Evolutionary conservation across 257 asterid genomes (phyloP), one percentile per base, ranked within the genome.

Genomic region (Anisodus acutangulus): DNA sequence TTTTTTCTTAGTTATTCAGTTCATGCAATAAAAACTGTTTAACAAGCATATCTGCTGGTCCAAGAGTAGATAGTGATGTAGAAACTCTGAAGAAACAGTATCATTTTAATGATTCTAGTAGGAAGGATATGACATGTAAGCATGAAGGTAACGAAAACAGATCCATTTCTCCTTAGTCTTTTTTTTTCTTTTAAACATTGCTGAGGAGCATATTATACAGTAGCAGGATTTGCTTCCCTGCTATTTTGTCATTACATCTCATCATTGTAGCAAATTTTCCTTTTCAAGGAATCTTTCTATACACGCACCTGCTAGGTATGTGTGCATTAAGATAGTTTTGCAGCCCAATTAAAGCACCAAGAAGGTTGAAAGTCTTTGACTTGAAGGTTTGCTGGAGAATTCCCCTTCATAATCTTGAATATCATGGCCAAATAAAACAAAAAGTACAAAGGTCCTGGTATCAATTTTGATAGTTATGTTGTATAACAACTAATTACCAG

Each of bases 81-180:
- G 76, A 5, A 68, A 2, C 19, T 66, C 72, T 66, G 4, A 47
- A 35, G 74, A 67, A 35, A 67, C 49, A 67, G 76, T 67, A 37
- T 66, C 72, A 66, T 66, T 66, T 66, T 45, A 43, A 17, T 70
- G 16, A 70, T 68, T 39, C 76, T 68, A 69, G 31, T 39, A 15
- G 54, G 54, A 70, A 15, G 35, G 78, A 53, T 16, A 41, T 71
- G 80, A 71, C 80, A n/a, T 4, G 13, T 71, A 45, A 31, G 10
- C 10, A 71, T n/a, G 39, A 39, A 71, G 8, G 58, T 17, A 70
- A 71, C n/a, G 5, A 39, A 71, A 71, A 71, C 39, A n/a, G 35
- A 45, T 71, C 39, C 80, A 0, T 45, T 72, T n/a, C 39, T 72
- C 59, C 59, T 47, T 43, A 2, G 3, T 58, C 43, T 26, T 5